Percentiles rank a stretch among this genome's conserved stretches.
phyloP scores from a whole-genome alignment of 139 green algal species.

The Chlamydomonas sp. region DNA sequence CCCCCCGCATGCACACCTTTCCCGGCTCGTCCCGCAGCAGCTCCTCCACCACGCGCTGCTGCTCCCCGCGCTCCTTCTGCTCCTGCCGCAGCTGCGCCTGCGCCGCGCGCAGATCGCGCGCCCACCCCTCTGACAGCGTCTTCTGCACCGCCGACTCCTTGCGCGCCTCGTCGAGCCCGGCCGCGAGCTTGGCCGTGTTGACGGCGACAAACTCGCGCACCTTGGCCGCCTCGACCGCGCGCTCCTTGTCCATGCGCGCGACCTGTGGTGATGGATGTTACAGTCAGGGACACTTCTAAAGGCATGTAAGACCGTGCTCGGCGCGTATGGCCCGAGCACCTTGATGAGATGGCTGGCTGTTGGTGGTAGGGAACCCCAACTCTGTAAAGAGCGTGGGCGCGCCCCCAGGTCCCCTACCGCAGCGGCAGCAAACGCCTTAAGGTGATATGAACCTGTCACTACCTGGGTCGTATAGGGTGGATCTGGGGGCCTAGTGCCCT shows the following conservation, averaged over 20 bases:
- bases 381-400: too few species aligned
- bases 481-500: too few species aligned
- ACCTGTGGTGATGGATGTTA: background rate
- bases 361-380: too few species aligned
- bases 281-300: too few species aligned
- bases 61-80: background rate
- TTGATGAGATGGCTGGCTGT: too few species aligned
- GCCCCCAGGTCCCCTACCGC: too few species aligned
- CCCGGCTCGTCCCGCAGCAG: background rate
- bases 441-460: too few species aligned
- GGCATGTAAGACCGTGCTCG: too few species aligned
- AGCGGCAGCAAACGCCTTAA: too few species aligned
- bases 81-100: background rate
- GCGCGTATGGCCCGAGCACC: too few species aligned
- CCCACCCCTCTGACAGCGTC: slow-evolving; percentile 29
- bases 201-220: slow-evolving; percentile 19
- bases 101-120: slow-evolving; percentile 19
- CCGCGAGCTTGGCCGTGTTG: slow-evolving; percentile 19
- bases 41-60: background rate
- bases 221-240: slow-evolving; percentile 8
- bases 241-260: slow-evolving; percentile 12
- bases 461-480: too few species aligned
- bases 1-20: too few species aligned
- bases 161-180: slow-evolving; percentile 18
- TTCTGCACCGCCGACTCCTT: slow-evolving; percentile 26